Base-by-base conservation (phyloP, 352 stramenopile species). In the Pythium myriotylum region DNA sequence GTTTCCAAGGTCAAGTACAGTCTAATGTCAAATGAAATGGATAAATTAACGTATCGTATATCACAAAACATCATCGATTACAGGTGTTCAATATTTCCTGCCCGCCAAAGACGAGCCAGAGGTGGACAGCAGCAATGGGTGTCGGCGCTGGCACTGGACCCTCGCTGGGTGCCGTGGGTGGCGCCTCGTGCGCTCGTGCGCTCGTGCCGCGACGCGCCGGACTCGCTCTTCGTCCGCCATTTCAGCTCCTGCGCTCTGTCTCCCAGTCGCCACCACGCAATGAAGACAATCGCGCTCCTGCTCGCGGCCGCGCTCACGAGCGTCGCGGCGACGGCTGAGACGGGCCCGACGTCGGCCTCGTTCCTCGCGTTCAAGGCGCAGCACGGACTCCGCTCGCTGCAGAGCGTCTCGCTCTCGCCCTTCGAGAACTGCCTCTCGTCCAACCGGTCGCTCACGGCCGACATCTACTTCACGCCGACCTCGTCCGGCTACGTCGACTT, bases 401-500 rank as follows among this genome's bases (percentile, higher is more conserved):
- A 45, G 37, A 27, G 45, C 20, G 56, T 57, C 26, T 33, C 46
- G 29, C 50, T 65, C 2, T 59, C 45, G 26, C 49, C 41, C 27
- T 68, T 59, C 41, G 42, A 59, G 14, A 63, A 56, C 53, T 68
- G 61, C 53, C 42, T 68, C 39, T 55, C 46, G 26, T 20, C 42
- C 16, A 62, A 62, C 46, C 60, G 60, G 6, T 54, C 60, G 23
- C 49, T 68, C 35, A 41, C 60, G 10, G 22, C 43, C 27, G 47
- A 68, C 23, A 40, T 60, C 49, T 69, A 53, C 62, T 69, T 69
- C 54, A 69, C 62, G 47, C 46, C 54, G 40, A 33, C 12, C 16
- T 55, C 47, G 3, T n/a, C 46, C 19, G 41, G 24, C 1, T 85
- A 85, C 69, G 63, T 51, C 2, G 71, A 85, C 55, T 82, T 78